Percentiles rank a stretch among this genome's conserved stretches.
phyloP scores from a whole-genome alignment of 768 basidiomycete species.

The Lentinula detonsa region DNA sequence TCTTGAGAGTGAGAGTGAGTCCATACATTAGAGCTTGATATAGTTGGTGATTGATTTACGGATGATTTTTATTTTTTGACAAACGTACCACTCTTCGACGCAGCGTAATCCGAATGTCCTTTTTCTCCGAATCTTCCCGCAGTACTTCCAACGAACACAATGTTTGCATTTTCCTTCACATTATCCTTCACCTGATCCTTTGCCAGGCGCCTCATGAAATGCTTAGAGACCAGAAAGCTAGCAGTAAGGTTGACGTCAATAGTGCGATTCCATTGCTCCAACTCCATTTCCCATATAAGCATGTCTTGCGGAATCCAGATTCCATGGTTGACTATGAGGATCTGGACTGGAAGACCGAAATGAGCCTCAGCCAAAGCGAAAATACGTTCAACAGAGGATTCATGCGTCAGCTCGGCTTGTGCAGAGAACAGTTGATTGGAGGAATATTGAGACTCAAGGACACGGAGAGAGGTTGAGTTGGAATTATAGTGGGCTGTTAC shows the following conservation, averaged over 20 bases:
- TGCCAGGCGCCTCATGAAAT: constrained; percentile 46
- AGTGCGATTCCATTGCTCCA: constrained; percentile 59
- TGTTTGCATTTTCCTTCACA: constrained; percentile 48
- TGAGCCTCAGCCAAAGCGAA: constrained; percentile 35
- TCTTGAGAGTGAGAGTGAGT: constrained; percentile 61
- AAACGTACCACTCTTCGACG: constrained; percentile 57
- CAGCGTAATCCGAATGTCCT: constrained; percentile 61
- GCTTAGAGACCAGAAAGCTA: constrained; percentile 60
- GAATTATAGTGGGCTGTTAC: constrained; percentile 72
- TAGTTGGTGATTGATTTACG: neutral
- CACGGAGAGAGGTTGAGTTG: constrained; percentile 33
- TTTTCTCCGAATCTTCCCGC: constrained; percentile 72
- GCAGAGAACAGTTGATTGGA: constrained; percentile 23
- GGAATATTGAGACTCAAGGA: constrained; percentile 30
- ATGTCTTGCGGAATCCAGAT: constrained; percentile 39
- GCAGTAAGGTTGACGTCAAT: constrained; percentile 60
- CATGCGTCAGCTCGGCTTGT: constrained; percentile 56
- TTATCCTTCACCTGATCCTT: constrained; percentile 23
- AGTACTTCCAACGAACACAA: constrained; percentile 65
- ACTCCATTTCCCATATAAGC: constrained; percentile 50
- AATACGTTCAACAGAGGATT: constrained; percentile 43
- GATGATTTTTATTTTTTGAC: neutral
- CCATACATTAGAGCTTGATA: constrained; percentile 56
- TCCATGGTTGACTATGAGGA: constrained; percentile 59
- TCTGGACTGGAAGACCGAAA: constrained; percentile 45